A percentile compares a stretch with the other conserved stretches of the same genome.
Evolutionary conservation across 768 basidiomycete genomes (phyloP).

Genomic region (Calvatia gigantea): DNA sequence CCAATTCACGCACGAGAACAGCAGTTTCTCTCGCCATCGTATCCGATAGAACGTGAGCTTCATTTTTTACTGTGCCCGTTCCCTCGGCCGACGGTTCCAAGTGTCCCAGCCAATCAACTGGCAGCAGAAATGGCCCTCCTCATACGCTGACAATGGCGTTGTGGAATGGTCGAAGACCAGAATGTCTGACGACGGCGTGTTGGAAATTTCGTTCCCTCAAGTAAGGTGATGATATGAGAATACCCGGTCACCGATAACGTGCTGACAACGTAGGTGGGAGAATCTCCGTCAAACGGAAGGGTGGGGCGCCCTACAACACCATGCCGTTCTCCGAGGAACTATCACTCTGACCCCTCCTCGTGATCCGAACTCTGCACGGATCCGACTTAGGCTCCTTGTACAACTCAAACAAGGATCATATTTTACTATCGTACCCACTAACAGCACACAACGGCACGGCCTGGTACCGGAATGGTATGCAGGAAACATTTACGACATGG

Average conservation of each 20-base stretch:
- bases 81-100: constrained; percentile 21
- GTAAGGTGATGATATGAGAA: constrained; percentile 48
- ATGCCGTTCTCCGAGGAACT: constrained; percentile 63
- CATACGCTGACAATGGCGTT: constrained; percentile 57
- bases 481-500: constrained; percentile 84
- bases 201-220: constrained; percentile 62
- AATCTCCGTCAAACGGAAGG: constrained; percentile 74
- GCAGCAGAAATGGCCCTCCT: constrained; percentile 54
- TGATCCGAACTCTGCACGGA: constrained; percentile 8
- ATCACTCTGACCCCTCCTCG: constrained; percentile 53
- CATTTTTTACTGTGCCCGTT: neutral
- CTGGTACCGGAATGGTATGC: constrained; percentile 59
- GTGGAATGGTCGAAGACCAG: constrained; percentile 55
- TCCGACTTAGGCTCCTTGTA: constrained; percentile 39
- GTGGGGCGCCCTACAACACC: constrained; percentile 85
- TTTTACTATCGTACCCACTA: constrained; percentile 60
- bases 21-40: constrained; percentile 75
- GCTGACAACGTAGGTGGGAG: constrained; percentile 53
- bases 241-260: no score
- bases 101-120: constrained; percentile 52
- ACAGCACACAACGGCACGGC: constrained; percentile 15
- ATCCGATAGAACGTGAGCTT: constrained; percentile 58
- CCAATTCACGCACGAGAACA: constrained; percentile 84
- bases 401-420: constrained; percentile 72
- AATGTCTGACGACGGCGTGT: constrained; percentile 38